Percentiles rank a stretch among this genome's conserved stretches.
These are phyloP conservation scores for Euphorbia lathyris DNA, from an alignment of 345 rosid genomes.

Conservation along the genomic window DNA sequence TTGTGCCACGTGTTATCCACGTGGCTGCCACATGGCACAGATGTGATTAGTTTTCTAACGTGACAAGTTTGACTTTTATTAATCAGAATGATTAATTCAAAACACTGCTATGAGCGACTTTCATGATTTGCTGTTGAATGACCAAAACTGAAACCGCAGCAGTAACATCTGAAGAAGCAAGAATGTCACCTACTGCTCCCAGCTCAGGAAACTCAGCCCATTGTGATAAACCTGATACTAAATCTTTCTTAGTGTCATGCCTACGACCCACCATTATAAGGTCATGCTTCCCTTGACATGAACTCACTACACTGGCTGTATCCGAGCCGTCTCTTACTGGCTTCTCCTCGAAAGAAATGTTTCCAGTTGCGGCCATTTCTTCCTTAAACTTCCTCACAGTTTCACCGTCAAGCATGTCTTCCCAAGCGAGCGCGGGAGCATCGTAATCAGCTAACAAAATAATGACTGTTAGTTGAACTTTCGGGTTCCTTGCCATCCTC, in stretches of 20 bases:
- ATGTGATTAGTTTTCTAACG: too few species aligned
- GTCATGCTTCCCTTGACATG: slow-evolving; percentile 8
- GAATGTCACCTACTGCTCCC: slow-evolving; percentile 24
- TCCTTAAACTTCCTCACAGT: slow-evolving; percentile 5
- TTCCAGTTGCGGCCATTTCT: not conserved
- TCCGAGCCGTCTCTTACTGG: slow-evolving; percentile 26
- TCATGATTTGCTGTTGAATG: slow-evolving; percentile 27
- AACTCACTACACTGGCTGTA: slow-evolving; percentile 12
- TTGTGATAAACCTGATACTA: slow-evolving; percentile 19
- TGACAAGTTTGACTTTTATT: not conserved
- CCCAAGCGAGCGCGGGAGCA: not conserved
- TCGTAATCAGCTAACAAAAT: not conserved
- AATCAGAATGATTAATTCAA: slow-evolving; percentile 4
- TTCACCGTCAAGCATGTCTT: slow-evolving; percentile 12
- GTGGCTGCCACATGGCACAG: too few species aligned
- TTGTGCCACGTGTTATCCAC: too few species aligned
- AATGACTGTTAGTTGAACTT: slow-evolving; percentile 18
- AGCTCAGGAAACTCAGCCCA: slow-evolving; percentile 32
- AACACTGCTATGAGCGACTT: slow-evolving; percentile 15
- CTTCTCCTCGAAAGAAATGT: slow-evolving; percentile 5
- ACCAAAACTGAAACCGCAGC: slow-evolving; percentile 17
- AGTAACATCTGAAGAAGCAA: slow-evolving; percentile 22
- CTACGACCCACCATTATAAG: slow-evolving; percentile 26
- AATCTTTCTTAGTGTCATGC: slow-evolving; percentile 7
- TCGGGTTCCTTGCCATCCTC: slow-evolving; percentile 22